Conservation (phyloP, 192 early-diverging fungal genomes). For the Backusella liffmaniae region DNA sequence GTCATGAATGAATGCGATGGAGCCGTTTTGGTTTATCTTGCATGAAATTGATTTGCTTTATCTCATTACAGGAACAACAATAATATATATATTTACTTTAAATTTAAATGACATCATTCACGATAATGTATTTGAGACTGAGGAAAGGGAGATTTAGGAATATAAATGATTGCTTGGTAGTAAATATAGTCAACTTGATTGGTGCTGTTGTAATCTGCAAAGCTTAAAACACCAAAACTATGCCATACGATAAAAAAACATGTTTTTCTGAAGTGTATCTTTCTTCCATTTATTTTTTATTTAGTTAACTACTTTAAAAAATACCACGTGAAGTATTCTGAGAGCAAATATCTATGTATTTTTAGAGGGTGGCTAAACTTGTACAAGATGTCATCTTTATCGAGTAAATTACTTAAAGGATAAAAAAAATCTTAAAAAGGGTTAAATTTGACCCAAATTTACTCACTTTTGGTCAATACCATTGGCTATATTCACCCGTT, state of each 20-base stretch:
- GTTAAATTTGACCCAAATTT: neutral
- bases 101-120: neutral
- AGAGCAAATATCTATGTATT: neutral
- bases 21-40: neutral
- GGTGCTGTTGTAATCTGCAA: neutral
- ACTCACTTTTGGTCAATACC: neutral
- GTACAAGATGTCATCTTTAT: conserved; percentile 5
- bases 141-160: neutral
- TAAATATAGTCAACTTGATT: neutral
- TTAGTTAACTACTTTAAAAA: neutral
- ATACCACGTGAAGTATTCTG: neutral
- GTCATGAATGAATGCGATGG: too few species aligned
- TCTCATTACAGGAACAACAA: neutral
- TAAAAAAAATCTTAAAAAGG: neutral
- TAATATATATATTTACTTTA: neutral
- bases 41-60: neutral
- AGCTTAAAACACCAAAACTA: neutral
- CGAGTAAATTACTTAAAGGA: neutral
- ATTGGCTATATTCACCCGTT: neutral
- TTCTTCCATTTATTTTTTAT: too few species aligned
- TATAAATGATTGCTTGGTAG: neutral
- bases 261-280: neutral
- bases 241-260: neutral
- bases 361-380: neutral
- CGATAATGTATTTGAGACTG: neutral